These are phyloP conservation scores for Truncatella angustata DNA, from an alignment of 2,329 filamentous ascomycete genomes.

Conservation along the genomic window DNA sequence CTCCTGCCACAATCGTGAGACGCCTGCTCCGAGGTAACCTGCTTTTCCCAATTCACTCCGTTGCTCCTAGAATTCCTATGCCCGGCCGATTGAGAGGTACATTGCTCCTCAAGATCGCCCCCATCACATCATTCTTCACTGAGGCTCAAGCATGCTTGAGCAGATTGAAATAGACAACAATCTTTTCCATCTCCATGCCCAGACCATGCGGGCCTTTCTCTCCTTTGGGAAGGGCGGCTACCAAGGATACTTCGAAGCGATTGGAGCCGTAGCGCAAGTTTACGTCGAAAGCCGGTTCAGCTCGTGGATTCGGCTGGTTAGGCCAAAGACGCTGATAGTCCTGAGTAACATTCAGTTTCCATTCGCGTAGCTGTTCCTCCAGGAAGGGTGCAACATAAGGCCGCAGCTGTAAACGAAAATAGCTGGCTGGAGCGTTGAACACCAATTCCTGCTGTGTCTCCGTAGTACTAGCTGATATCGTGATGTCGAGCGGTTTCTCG, in stretches of 20 bases:
- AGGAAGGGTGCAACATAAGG: slow-evolving; percentile 63
- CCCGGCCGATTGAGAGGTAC: too few species aligned
- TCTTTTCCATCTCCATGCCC: slow-evolving; percentile 73
- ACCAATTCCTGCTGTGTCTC: slow-evolving; percentile 71
- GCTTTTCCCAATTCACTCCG: too few species aligned
- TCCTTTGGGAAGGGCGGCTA: slow-evolving; percentile 65
- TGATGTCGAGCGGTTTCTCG: slow-evolving; percentile 59
- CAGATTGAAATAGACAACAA: slow-evolving; percentile 74
- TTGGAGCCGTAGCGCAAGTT: slow-evolving; percentile 72
- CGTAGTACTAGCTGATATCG: slow-evolving; percentile 63
- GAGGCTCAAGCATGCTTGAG: slow-evolving; percentile 21
- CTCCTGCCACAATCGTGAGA: too few species aligned
- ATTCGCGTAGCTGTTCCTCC: slow-evolving; percentile 61
- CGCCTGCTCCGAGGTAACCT: too few species aligned
- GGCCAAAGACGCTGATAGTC: slow-evolving; percentile 63
- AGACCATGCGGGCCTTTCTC: slow-evolving; percentile 56
- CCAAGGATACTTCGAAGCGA: slow-evolving; percentile 73
- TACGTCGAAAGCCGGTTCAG: slow-evolving; percentile 72
- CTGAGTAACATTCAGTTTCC: slow-evolving; percentile 72
- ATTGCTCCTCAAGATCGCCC: too few species aligned
- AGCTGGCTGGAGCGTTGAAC: slow-evolving; percentile 64
- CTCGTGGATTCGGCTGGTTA: too few species aligned
- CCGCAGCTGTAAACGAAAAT: slow-evolving; percentile 70
- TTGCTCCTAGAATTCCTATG: too few species aligned
- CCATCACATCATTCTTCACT: neutral